Base-by-base conservation (phyloP, 2,329 filamentous ascomycete species). In the Apiospora rasikravindrae region DNA sequence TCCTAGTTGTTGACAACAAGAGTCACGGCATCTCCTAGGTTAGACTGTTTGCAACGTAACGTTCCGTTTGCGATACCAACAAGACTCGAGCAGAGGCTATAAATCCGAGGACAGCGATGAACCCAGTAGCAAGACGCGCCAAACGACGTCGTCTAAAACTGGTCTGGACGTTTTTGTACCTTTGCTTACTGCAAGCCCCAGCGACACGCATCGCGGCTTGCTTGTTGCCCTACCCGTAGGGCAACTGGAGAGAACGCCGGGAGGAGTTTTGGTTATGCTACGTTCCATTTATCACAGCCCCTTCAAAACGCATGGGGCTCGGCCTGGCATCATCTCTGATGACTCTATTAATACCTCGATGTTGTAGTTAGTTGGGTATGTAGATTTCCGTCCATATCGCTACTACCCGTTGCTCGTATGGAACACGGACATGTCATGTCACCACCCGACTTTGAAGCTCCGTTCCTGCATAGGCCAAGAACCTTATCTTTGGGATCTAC, bases 401-500 rank as follows among this genome's bases (percentile, higher is more conserved):
- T 10, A 11, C 29, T 61, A 33, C 53, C 51, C 26, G 29, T 61
- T 61, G 8, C 53, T 61, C 51, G 26, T 33, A 14, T 42, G 40
- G 8, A 61, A 61, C 29, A 61, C 51, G n/a, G 49, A 53, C 49
- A 26, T 53, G 14, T 26, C 26, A 57, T 53, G 49, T 53, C 19
- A 49, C 45, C 22, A n/a, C 45, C 45, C 24, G 49, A 53, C 24
- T 53, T 26, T 29, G 49, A 13, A 53, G 49, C 49, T 53, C 49
- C 49, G 53, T 61, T 37, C 29, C 53, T 61, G 53, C 53, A 61
- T 61, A 40, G 57, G 57, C 29, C 57, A 64, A 40, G 33, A 64
- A 64, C 57, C 57, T 64, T 64, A 64, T 64, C 19, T 64, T 11
- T 64, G 57, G 19, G 57, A 64, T 64, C 57, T 64, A n/a, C 57